phyloP scores from a whole-genome alignment of 768 basidiomycete genomes.

The Russula virescens region DNA sequence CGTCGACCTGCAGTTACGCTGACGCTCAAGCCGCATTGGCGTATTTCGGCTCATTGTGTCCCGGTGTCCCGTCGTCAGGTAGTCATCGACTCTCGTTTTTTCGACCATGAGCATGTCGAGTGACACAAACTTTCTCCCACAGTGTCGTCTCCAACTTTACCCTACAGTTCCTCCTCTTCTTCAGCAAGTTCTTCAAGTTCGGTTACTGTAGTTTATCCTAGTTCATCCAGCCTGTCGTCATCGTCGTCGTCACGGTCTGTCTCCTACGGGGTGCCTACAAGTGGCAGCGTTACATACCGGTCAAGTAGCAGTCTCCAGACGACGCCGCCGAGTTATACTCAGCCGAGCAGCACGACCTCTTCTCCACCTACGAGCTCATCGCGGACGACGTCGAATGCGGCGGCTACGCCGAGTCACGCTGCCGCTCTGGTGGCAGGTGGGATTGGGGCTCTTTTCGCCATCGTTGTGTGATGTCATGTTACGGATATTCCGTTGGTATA shows the following conservation, averaged over 20 bases:
- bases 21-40: neutral
- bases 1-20: neutral
- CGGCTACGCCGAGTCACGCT: neutral
- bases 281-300: neutral
- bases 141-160: neutral
- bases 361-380: neutral
- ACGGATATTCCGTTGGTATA: neutral
- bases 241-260: too few relatives aligned
- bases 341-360: neutral
- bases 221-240: too few relatives aligned
- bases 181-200: too few relatives aligned
- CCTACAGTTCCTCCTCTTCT: too few relatives aligned
- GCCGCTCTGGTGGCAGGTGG: constrained; percentile 8
- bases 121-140: neutral
- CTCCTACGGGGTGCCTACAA: neutral
- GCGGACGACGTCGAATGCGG: neutral
- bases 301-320: neutral
- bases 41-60: neutral
- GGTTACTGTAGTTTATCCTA: too few relatives aligned
- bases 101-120: neutral
- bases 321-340: neutral
- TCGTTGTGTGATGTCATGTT: neutral
- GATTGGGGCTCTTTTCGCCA: neutral
- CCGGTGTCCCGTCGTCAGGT: neutral
- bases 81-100: neutral